A percentile compares a stretch with the other conserved stretches of the same genome.
These are phyloP conservation scores for Calocybe gangraenosa DNA, from an alignment of 768 basidiomycete genomes.

Conservation along the genomic window DNA sequence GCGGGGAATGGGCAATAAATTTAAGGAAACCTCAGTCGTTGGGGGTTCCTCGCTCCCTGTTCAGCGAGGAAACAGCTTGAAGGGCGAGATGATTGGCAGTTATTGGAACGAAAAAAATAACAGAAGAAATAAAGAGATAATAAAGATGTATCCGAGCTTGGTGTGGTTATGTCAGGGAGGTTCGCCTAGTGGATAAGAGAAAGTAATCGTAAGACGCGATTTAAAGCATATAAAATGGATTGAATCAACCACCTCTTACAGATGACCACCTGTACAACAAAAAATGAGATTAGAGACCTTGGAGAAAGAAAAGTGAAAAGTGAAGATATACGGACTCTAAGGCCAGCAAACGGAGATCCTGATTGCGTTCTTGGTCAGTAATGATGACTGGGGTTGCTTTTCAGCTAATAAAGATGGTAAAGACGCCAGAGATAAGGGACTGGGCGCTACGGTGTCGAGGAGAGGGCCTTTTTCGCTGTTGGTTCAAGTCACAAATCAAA, in stretches of 20 bases:
- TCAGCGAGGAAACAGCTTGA: conserved; percentile 62
- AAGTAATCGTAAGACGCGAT: conserved; percentile 14
- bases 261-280: conserved; percentile 62
- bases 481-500: conserved; percentile 11
- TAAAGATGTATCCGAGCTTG: conserved; percentile 8
- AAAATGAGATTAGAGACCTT: conserved; percentile 13
- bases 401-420: conserved; percentile 32
- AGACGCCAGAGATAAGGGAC: conserved; percentile 17
- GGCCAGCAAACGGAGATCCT: conserved; percentile 80
- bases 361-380: conserved; percentile 75
- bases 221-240: neutral
- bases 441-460: neutral
- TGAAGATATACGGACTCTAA: conserved; percentile 55
- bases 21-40: conserved; percentile 48
- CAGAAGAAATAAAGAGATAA: conserved; percentile 11
- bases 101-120: conserved; percentile 4
- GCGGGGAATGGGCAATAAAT: conserved; percentile 61
- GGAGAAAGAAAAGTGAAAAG: conserved; percentile 3
- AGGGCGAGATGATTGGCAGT: conserved; percentile 28
- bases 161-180: conserved; percentile 59
- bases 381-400: conserved; percentile 45
- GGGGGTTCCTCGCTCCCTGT: conserved; percentile 66
- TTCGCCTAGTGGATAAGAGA: conserved; percentile 49
- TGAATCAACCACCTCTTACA: conserved; percentile 56
- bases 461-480: conserved; percentile 13